Evolutionary conservation across 768 basidiomycete genomes (phyloP).

Genomic region (Serpula lacrymans): DNA sequence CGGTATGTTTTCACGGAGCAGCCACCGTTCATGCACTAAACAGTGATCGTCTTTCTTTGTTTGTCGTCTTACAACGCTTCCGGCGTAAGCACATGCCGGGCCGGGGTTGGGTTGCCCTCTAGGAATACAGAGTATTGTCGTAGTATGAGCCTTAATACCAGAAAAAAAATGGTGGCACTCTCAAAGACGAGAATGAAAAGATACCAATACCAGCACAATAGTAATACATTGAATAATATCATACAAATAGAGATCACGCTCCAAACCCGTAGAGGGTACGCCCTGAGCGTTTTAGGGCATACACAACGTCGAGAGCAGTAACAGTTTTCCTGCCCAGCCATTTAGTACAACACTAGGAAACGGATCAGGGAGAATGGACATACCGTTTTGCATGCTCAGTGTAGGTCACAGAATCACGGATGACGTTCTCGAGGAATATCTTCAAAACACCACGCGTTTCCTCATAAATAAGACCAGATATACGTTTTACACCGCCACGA

Average conservation of each 20-base stretch:
- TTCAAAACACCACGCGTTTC: conserved; percentile 89
- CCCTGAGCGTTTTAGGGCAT: conserved; percentile 67
- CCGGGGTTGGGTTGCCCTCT: too few relatives aligned
- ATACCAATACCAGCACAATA: too few relatives aligned
- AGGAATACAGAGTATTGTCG: too few relatives aligned
- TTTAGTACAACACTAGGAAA: background rate
- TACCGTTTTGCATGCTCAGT: conserved; percentile 85
- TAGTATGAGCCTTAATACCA: too few relatives aligned
- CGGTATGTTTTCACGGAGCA: too few relatives aligned
- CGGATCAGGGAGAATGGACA: conserved; percentile 8
- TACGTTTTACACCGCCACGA: conserved; percentile 90
- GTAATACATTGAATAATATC: too few relatives aligned
- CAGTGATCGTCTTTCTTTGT: too few relatives aligned
- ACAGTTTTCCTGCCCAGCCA: conserved; percentile 54
- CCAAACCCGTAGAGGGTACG: conserved; percentile 82
- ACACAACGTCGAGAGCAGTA: conserved; percentile 83
- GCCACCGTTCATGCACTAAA: too few relatives aligned
- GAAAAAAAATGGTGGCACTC: background rate
- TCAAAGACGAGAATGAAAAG: too few relatives aligned
- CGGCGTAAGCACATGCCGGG: too few relatives aligned
- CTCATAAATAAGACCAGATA: conserved; percentile 82
- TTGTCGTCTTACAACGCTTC: too few relatives aligned
- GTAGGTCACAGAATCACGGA: conserved; percentile 88
- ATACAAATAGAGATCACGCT: too few relatives aligned
- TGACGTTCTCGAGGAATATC: conserved; percentile 83